Evolutionary conservation across 805 yeast species (phyloP).

Genomic region (Metschnikowia gelsemii): DNA sequence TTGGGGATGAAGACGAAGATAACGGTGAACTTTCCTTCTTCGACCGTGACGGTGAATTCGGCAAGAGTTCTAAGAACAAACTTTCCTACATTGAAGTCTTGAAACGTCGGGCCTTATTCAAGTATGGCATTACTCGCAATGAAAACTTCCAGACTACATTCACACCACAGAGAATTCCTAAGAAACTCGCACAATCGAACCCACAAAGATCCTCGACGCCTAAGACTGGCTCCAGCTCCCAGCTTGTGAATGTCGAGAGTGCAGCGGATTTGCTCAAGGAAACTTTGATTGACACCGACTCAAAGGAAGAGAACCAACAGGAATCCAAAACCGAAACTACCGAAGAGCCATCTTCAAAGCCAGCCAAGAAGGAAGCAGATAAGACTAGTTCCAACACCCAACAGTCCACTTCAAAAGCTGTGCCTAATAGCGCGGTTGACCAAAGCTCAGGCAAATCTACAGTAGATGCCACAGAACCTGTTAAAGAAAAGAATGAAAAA

Average conservation of each 20-base stretch:
- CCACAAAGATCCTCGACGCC: slow-evolving; percentile 7
- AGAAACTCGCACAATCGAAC: slow-evolving; percentile 4
- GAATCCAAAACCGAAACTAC: slow-evolving; percentile 1
- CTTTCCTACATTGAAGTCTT: slow-evolving; percentile 43
- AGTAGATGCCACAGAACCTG: background rate
- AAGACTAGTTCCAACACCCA: background rate
- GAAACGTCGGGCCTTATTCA: slow-evolving; percentile 42
- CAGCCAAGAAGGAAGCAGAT: background rate
- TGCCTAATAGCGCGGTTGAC: background rate
- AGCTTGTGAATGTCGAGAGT: slow-evolving; percentile 27
- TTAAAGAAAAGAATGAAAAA: background rate
- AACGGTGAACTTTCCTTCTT: slow-evolving; percentile 42
- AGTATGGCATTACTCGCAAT: slow-evolving; percentile 35
- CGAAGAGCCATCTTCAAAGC: slow-evolving; percentile 2
- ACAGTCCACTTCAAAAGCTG: background rate
- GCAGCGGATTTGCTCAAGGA: slow-evolving; percentile 40
- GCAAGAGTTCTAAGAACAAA: slow-evolving; percentile 28
- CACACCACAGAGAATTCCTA: slow-evolving; percentile 32
- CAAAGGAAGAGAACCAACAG: slow-evolving; percentile 3
- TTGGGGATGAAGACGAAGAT: slow-evolving; percentile 47
- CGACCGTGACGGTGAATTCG: slow-evolving; percentile 41
- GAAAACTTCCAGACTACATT: slow-evolving; percentile 39
- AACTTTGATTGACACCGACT: slow-evolving; percentile 38
- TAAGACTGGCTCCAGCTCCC: slow-evolving; percentile 9
- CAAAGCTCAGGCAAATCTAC: background rate